Conservation (phyloP, 2,329 filamentous ascomycete species). For the Cladophialophora psammophila region DNA sequence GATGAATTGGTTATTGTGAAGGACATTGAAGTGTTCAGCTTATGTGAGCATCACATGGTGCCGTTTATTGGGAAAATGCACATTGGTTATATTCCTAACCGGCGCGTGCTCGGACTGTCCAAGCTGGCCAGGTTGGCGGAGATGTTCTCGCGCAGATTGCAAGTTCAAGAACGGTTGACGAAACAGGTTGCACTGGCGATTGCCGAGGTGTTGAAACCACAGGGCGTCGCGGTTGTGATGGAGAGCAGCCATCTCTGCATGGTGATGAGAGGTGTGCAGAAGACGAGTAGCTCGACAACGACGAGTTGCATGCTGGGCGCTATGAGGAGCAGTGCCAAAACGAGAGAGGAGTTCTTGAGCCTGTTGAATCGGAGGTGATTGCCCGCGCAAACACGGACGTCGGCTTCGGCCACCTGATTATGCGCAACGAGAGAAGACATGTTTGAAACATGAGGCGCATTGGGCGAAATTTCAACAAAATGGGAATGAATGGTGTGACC, state of each 20-base stretch:
- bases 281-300: slow-evolving; percentile 84
- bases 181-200: slow-evolving; percentile 95
- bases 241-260: slow-evolving; percentile 97
- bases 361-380: slow-evolving; percentile 63
- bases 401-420: background rate
- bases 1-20: slow-evolving; percentile 98
- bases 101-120: slow-evolving; percentile 91
- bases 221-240: slow-evolving; percentile 96
- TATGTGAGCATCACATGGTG: slow-evolving; percentile 97
- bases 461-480: background rate
- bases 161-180: slow-evolving; percentile 95
- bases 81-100: slow-evolving; percentile 94
- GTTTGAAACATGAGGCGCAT: background rate
- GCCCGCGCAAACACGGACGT: background rate
- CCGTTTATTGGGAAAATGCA: slow-evolving; percentile 99
- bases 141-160: slow-evolving; percentile 91
- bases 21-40: slow-evolving; percentile 91
- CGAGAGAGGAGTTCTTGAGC: slow-evolving; percentile 92
- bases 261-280: slow-evolving; percentile 98
- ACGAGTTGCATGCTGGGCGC: slow-evolving; percentile 98
- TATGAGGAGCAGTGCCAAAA: slow-evolving; percentile 91
- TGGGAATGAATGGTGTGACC: background rate
- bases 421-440: background rate
- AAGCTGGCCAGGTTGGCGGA: slow-evolving; percentile 96
- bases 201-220: slow-evolving; percentile 89